These are phyloP conservation scores for Botrytis aclada DNA, from an alignment of 2,329 filamentous ascomycete species.

Conservation along the genomic window DNA sequence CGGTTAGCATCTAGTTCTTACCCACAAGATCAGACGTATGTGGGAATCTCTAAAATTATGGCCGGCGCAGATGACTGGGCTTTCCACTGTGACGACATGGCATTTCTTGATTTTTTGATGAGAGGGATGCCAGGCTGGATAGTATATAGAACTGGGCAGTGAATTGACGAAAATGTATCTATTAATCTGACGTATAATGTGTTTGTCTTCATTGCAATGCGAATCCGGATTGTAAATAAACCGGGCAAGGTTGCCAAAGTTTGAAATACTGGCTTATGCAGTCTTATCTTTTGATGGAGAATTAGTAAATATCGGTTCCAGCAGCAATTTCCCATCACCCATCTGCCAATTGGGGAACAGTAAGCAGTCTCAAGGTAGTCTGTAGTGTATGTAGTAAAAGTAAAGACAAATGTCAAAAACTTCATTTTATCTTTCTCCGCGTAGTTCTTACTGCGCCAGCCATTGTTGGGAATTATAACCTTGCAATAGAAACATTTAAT, in stretches of 20 bases:
- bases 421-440: neutral
- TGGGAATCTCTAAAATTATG: neutral
- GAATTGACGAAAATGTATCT: neutral
- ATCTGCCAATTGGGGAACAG: no score
- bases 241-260: neutral
- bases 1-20: neutral
- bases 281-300: neutral
- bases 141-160: neutral
- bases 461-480: neutral
- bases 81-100: neutral
- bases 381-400: neutral
- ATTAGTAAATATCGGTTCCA: neutral
- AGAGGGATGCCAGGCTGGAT: neutral
- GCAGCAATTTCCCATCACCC: neutral
- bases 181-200: neutral
- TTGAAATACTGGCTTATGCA: neutral
- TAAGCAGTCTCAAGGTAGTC: no score
- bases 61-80: neutral
- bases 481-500: no score
- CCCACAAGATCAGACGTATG: neutral
- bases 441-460: neutral
- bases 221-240: neutral
- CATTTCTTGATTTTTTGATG: neutral
- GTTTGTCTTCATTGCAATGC: neutral
- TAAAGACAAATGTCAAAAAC: neutral